Evolutionary conservation across 495 filamentous ascomycete genomes (phyloP).

Genomic region (Aspergillus hancockii): DNA sequence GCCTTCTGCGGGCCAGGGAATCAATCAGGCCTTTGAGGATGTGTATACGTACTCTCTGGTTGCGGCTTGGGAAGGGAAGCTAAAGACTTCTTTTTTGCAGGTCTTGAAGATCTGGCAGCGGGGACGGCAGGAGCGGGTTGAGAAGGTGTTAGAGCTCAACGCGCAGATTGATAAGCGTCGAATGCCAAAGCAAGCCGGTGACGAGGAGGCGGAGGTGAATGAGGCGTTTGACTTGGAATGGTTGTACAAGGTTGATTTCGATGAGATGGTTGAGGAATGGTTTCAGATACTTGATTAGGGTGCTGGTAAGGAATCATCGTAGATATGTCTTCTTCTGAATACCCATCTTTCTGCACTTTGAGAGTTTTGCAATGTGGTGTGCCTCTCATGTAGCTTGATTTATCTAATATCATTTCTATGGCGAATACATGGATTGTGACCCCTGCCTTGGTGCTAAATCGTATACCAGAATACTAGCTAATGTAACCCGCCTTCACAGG

Average conservation of each 20-base stretch:
- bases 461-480: no score
- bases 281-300: not conserved
- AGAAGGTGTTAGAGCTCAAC: conserved; percentile 33
- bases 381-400: no score
- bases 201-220: conserved; percentile 25
- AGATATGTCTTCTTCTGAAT: no score
- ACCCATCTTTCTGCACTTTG: no score
- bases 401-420: no score
- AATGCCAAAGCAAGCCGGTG: conserved; percentile 24
- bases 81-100: conserved; percentile 7
- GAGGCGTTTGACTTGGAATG: conserved; percentile 37
- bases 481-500: no score
- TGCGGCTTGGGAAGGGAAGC: conserved; percentile 10
- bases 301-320: no score
- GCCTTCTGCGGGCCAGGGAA: conserved; percentile 46
- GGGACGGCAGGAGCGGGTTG: conserved; percentile 32
- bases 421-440: no score
- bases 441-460: no score
- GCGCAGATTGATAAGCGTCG: conserved; percentile 33
- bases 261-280: conserved; percentile 29
- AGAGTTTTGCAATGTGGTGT: no score
- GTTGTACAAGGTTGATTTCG: conserved; percentile 32
- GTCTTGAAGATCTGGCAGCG: conserved; percentile 32
- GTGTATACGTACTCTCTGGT: conserved; percentile 29
- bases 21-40: conserved; percentile 46